phyloP scores from a whole-genome alignment of 2,329 filamentous ascomycete species.

The Chaetomium globosum region DNA sequence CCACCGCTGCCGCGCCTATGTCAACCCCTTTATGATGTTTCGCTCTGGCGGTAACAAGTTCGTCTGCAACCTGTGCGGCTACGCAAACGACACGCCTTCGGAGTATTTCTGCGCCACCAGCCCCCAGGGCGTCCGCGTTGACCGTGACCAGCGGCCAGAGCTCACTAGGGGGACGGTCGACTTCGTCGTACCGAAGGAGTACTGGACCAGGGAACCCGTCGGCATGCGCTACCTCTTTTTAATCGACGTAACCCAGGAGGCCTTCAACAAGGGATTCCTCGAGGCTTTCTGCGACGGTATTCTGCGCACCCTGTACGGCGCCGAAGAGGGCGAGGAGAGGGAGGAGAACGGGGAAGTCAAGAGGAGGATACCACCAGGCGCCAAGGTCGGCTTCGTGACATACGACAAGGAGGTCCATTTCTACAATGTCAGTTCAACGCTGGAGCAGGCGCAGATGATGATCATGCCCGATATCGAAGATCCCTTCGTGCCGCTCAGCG shows the following conservation, averaged over 20 bases:
- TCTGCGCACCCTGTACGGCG: conserved; percentile 78
- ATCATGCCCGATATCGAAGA: conserved; percentile 98
- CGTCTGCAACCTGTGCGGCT: conserved; percentile 96
- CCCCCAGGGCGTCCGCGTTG: conserved; percentile 81
- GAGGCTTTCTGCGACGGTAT: conserved; percentile 91
- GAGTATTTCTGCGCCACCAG: conserved; percentile 95
- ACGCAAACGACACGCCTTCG: conserved; percentile 88
- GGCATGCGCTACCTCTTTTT: conserved; percentile 87
- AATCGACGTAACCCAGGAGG: conserved; percentile 90
- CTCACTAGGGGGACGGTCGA: conserved; percentile 90
- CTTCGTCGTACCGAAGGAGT: conserved; percentile 96
- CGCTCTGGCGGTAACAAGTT: conserved; percentile 91
- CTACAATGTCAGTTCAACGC: conserved; percentile 81
- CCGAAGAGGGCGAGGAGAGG: conserved; percentile 55
- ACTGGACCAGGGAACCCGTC: conserved; percentile 93
- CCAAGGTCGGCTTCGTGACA: conserved; percentile 91
- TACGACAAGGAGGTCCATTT: conserved; percentile 98
- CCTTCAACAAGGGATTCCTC: conserved; percentile 86
- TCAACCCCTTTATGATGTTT: conserved; percentile 99
- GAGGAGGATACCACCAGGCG: conserved; percentile 69
- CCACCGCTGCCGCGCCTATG: conserved; percentile 89
- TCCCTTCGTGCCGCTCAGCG: conserved; percentile 88
- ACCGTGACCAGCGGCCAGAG: conserved; percentile 86
- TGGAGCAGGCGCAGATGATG: conserved; percentile 94
- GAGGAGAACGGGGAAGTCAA: conserved; percentile 58